These are phyloP conservation scores for Nemania sp. DNA, from an alignment of 2,329 filamentous ascomycete species.

Conservation along the genomic window DNA sequence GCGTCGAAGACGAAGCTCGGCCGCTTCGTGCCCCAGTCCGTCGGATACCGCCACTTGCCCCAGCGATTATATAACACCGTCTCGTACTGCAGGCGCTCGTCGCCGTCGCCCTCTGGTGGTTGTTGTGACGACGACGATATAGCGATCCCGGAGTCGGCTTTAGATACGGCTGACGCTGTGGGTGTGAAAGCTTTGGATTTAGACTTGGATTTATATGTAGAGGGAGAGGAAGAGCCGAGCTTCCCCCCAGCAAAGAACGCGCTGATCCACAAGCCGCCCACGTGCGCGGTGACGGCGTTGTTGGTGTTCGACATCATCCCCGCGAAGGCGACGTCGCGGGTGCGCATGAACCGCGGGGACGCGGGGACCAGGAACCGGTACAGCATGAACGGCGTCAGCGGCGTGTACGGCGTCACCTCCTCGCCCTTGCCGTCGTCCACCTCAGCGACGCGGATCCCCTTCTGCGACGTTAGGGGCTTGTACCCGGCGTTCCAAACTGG, in stretches of 20 bases:
- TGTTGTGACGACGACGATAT: too few relatives aligned
- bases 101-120: conserved; percentile 39
- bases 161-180: too few relatives aligned
- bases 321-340: conserved; percentile 52
- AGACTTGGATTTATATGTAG: too few relatives aligned
- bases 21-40: conserved; percentile 62
- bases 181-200: too few relatives aligned
- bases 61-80: conserved; percentile 69
- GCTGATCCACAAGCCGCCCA: conserved; percentile 57
- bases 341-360: conserved; percentile 39
- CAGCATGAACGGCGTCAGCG: conserved; percentile 46
- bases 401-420: conserved; percentile 28
- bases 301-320: conserved; percentile 51
- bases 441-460: too few relatives aligned
- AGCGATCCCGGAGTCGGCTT: too few relatives aligned
- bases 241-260: too few relatives aligned
- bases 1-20: conserved; percentile 78
- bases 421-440: conserved; percentile 29
- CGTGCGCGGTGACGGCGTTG: conserved; percentile 48
- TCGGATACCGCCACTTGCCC: conserved; percentile 69
- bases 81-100: conserved; percentile 48
- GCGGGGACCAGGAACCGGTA: conserved; percentile 51
- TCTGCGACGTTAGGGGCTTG: conserved; percentile 49
- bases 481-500: conserved; percentile 45
- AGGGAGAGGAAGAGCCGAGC: too few relatives aligned